Evolutionary conservation across 2,329 filamentous ascomycete species (phyloP), one percentile per base, ranked within the genome.

Genomic region (Bimuria novae-zelandiae): DNA sequence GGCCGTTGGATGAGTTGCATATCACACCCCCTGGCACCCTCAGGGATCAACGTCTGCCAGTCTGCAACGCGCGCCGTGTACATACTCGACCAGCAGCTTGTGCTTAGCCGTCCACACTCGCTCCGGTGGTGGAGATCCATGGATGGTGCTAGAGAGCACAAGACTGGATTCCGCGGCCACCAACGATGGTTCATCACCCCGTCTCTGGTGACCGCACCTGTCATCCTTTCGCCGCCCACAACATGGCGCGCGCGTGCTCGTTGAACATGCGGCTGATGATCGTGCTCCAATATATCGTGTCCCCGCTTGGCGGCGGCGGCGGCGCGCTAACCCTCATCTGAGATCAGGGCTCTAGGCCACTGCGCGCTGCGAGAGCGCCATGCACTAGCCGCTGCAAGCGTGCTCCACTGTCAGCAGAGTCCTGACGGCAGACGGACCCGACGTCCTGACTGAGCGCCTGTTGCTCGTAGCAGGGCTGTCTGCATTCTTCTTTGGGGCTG

Each of bases 1-100:
- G 63, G 69, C 70, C 70, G 70, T 73, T 73, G 70, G 67, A 68
- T 66, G 62, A 64, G 60, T 67, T 65, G 67, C 68, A 70, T 71
- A 67, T 62, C 59, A 55, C 63, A 55, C 61, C 65, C 65, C 70
- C 68, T 71, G 58, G 64, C 54, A 49, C 58, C n/a, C 54, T 59
- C 70, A 72, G 68, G 70, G 69, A 71, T 72, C 67, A 70, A 70
- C 67, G 69, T 64, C 64, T 70, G 43, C 43, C 43, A 36, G 43
- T 21, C 43, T 36, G 66, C 67, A 65, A 47, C 30, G 53, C 47
- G 22, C 52, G 33, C 32, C 50, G 33, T 43, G 43, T 46, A n/a
- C n/a, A 10, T 10, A 40, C 44, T 52, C 49, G 48, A 55, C 56
- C 56, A 60, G n/a, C n/a, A n/a, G 55, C 58, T 53, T 42, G 36